Evolutionary conservation across 1,284 basidiomycete species (phyloP).

Genomic region (Afroboletus lepidellus): DNA sequence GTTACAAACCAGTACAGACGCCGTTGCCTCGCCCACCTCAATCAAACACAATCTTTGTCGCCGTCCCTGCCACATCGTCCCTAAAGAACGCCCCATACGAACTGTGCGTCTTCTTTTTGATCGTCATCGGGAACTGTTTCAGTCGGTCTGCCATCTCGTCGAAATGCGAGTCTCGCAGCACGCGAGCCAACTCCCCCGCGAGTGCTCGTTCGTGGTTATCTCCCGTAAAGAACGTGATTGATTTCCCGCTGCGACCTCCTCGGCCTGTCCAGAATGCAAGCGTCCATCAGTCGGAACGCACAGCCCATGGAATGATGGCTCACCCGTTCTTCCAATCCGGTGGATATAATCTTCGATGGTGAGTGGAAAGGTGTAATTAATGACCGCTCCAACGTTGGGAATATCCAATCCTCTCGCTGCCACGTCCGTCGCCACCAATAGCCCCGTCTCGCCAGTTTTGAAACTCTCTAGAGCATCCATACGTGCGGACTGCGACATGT

Average conservation of each 20-base stretch:
- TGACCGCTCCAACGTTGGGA: constrained; percentile 88
- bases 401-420: constrained; percentile 97
- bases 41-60: constrained; percentile 86
- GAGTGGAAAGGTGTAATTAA: constrained; percentile 97
- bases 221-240: constrained; percentile 96
- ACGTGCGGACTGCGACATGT: constrained; percentile 86
- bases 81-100: constrained; percentile 85
- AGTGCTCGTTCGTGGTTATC: constrained; percentile 83
- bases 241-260: constrained; percentile 88
- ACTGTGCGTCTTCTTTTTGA: constrained; percentile 93
- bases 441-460: constrained; percentile 79
- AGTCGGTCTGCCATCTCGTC: constrained; percentile 65
- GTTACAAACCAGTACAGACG: background rate
- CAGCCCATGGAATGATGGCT: constrained; percentile 21
- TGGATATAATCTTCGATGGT: constrained; percentile 97
- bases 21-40: constrained; percentile 16
- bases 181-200: constrained; percentile 91
- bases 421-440: constrained; percentile 97
- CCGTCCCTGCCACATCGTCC: constrained; percentile 73
- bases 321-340: constrained; percentile 92
- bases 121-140: constrained; percentile 92
- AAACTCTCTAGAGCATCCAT: constrained; percentile 89
- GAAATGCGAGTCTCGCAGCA: constrained; percentile 87
- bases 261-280: constrained; percentile 54
- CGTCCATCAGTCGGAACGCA: constrained; percentile 1